Evolutionary conservation across 306 rosid species (phyloP), one percentile per base, ranked within the genome.

Genomic region (Echinosophora koreensis): DNA sequence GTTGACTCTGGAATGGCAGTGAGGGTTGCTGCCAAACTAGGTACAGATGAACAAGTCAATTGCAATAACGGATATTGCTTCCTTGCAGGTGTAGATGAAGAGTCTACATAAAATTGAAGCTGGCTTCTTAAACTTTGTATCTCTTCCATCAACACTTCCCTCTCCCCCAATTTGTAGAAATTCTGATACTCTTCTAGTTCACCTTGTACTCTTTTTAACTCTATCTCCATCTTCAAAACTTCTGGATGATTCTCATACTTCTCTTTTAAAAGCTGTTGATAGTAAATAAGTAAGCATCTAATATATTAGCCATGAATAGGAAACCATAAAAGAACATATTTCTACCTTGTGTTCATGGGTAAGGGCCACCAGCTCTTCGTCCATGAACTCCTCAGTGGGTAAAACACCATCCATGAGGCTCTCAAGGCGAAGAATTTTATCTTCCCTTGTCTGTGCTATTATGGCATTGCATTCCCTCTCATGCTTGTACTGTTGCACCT

Each of bases 131-230:
- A 83, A 84, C 88, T 92, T 74, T 96, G 97, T 82, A 96, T 84
- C 87, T 96, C 99, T 82, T 96, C 98, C 90, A 91, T 79, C 89
- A 96, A 81, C 59, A 96, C 96, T 83, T 96, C 99, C 86, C 87
- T 90, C 91, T 96, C 99, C 56, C 89, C 98, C 85, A 89, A 81
- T 66, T 93, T 91, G 75, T 73, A 84, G 82, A 96, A 93, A 82
- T 85, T 92, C 34, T 87, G 87, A 71, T 85, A 86, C 73, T 83
- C 81, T 71, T 91, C 93, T 83, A 93, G 81, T 81, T 91, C 96
- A 76, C 90, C 93, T 80, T 86, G 92, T 66, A 85, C 85, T 77
- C 86, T 86, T 84, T 93, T 88, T 35, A 96, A 85, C 82, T 96
- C 98, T 59, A 91, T 91, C 80, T 87, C 89, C 76, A 82, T 84